Base-by-base conservation (phyloP, 2,329 filamentous ascomycete genomes). In the Dendrostoma leiphaemia region DNA sequence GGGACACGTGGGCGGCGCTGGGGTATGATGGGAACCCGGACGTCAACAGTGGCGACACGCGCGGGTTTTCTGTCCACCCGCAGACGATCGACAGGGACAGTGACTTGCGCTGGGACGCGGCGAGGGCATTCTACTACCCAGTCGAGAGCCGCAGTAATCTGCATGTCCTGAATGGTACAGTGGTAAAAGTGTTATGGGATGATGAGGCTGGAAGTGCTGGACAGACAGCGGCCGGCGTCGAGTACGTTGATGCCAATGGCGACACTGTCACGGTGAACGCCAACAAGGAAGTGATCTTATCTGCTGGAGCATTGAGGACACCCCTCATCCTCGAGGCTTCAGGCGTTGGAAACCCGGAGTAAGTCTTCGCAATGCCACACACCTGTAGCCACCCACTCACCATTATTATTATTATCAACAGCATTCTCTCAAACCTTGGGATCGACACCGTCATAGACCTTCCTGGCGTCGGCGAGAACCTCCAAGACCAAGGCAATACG, bases 301-400 rank as follows among this genome's bases (percentile, higher is more conserved):
- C 75, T 0, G 75, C 74, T 0, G 80, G 81, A 0, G 66, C 79
- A 3, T 70, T 82, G 49, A 72, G 75, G 54, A 78, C 76, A 8
- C 80, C 81, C 1, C 67, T 75, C 1, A 74, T 84, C 12, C 72
- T 84, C 1, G 74, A 82, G 57, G 69, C 70, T 8, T 83, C 79
- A 1, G 81, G 80, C 0, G 71, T 84, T 13, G 80, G 81, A 0
- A 71, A 72, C 47, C 61, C 65, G 6, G 57, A 31, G 64, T 68
- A 61, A 49, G 60, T 48, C n/a, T 15, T 13, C n/a, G 3, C 15
- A 12, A 23, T 23, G n/a, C 9, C 2, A 23, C 2, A 5, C 4
- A 21, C 2, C 5, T 24, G n/a, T n/a, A n/a, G n/a, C n/a, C n/a
- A n/a, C n/a, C n/a, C n/a, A n/a, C 1, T 70, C 78, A 15, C 65